phyloP scores from a whole-genome alignment of 2,329 filamentous ascomycete genomes.

The Talaromyces sp. region DNA sequence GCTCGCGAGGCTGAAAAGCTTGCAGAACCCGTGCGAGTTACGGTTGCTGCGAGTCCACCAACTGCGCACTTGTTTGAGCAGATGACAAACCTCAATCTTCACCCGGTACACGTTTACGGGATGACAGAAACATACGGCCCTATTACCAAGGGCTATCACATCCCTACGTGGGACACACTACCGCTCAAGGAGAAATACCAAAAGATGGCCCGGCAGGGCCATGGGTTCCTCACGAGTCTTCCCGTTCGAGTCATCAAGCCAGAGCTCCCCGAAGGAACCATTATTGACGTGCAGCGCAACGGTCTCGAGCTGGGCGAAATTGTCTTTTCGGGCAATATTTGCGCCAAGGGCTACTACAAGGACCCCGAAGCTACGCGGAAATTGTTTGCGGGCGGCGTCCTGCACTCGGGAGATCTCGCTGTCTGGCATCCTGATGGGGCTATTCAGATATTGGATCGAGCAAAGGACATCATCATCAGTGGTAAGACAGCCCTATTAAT shows the following conservation, averaged over 20 bases:
- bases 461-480: conserved; percentile 97
- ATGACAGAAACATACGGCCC: conserved; percentile 86
- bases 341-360: conserved; percentile 86
- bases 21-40: conserved; percentile 69
- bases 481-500: conserved; percentile 46
- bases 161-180: conserved; percentile 77
- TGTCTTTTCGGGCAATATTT: conserved; percentile 87
- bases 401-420: conserved; percentile 87
- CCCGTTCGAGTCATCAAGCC: conserved; percentile 78
- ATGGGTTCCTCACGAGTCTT: conserved; percentile 80
- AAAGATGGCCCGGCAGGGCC: conserved; percentile 89
- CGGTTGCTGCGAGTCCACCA: conserved; percentile 87
- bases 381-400: conserved; percentile 77
- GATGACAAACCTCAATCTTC: conserved; percentile 82
- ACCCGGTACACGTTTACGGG: conserved; percentile 91
- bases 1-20: conserved; percentile 68
- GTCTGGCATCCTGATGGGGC: conserved; percentile 90
- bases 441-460: conserved; percentile 85
- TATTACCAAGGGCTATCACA: conserved; percentile 86
- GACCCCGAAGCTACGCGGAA: conserved; percentile 79
- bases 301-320: conserved; percentile 78
- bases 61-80: conserved; percentile 86
- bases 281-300: conserved; percentile 64
- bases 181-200: conserved; percentile 71
- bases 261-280: conserved; percentile 60